phyloP scores from a whole-genome alignment of 2,329 filamentous ascomycete species.

The Trichoderma oligosporum region DNA sequence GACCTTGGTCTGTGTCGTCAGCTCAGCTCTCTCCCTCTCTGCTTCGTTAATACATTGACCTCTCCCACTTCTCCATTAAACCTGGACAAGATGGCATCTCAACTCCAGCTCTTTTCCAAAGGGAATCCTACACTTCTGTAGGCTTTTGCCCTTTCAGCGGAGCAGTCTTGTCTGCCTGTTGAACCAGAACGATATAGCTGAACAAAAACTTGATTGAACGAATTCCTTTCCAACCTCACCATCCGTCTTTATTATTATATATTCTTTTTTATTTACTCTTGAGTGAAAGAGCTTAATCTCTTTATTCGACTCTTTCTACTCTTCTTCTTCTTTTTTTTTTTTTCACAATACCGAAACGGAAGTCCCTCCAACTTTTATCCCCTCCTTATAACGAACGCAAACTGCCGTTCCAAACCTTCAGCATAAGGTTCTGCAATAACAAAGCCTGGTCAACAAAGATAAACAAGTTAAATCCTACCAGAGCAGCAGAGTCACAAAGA shows the following conservation, averaged over 20 bases:
- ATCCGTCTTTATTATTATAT: too few species aligned
- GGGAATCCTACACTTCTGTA: constrained; percentile 24
- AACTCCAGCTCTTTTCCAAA: constrained; percentile 23
- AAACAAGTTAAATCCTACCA: too few species aligned
- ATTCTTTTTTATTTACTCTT: too few species aligned
- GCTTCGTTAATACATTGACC: constrained; percentile 1
- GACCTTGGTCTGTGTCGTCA: constrained; percentile 19
- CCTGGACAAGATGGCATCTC: constrained; percentile 25
- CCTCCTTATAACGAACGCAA: too few species aligned
- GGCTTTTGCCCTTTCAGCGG: constrained; percentile 17
- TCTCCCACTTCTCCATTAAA: constrained; percentile 5
- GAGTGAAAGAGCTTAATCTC: too few species aligned
- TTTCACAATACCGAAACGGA: too few species aligned
- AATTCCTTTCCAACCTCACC: too few species aligned
- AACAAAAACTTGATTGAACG: neutral
- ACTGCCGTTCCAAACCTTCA: neutral
- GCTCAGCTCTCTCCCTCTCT: constrained; percentile 20
- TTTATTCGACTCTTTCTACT: too few species aligned
- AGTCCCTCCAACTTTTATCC: too few species aligned
- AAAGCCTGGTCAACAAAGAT: neutral
- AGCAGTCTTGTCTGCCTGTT: constrained; percentile 14
- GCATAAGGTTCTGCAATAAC: too few species aligned
- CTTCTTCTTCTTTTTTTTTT: too few species aligned
- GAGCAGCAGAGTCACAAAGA: too few species aligned
- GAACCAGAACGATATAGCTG: neutral